Evolutionary conservation across 495 filamentous ascomycete genomes (phyloP).

Genomic region (Symbiotaphrina buchneri): DNA sequence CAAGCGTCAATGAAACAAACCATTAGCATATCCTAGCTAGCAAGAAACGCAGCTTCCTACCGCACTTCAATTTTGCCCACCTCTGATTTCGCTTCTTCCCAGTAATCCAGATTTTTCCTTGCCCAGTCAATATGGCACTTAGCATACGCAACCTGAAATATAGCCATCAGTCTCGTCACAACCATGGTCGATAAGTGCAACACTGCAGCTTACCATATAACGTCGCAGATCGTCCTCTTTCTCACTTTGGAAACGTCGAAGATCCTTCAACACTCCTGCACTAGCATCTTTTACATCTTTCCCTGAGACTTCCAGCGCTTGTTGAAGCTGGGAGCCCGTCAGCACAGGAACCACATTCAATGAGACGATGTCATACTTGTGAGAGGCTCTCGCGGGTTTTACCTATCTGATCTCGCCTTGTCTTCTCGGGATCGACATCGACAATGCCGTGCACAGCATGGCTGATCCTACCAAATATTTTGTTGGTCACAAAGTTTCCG

Average conservation of each 20-base stretch:
- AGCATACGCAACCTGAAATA: constrained; percentile 62
- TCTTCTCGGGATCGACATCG: constrained; percentile 85
- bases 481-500: constrained; percentile 67
- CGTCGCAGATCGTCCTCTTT: constrained; percentile 85
- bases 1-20: no score
- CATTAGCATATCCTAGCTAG: no score
- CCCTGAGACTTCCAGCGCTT: constrained; percentile 65
- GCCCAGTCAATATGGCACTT: constrained; percentile 94
- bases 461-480: constrained; percentile 83
- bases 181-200: constrained; percentile 4
- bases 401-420: constrained; percentile 76
- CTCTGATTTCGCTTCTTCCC: constrained; percentile 88
- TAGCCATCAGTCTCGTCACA: constrained; percentile 8
- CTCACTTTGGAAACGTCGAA: constrained; percentile 78
- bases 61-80: constrained; percentile 61
- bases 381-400: constrained; percentile 64
- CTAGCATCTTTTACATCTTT: constrained; percentile 86
- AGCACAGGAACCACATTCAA: background rate
- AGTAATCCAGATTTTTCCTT: constrained; percentile 87
- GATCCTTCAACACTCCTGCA: constrained; percentile 60
- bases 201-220: constrained; percentile 57
- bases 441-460: constrained; percentile 92
- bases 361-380: constrained; percentile 21
- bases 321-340: constrained; percentile 40
- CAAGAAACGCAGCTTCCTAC: no score